Base-by-base conservation (phyloP, 2,329 filamentous ascomycete genomes). In the Fusarium pininemorale region DNA sequence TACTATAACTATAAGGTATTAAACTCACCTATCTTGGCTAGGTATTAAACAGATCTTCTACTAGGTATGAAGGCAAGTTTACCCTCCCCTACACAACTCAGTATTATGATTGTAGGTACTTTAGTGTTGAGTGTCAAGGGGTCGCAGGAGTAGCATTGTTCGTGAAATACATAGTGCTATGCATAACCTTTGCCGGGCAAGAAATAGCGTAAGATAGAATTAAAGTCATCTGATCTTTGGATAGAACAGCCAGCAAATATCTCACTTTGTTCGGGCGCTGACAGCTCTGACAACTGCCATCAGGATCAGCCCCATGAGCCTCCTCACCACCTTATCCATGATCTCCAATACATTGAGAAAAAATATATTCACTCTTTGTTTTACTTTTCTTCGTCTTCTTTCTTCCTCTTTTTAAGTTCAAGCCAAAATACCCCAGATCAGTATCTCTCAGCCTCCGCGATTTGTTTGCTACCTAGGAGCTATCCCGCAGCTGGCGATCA, bases 401-500 rank as follows among this genome's bases (percentile, higher is more conserved):
- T 48, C 26, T 13, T n/a, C 24, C 22, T 1, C 10, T 18, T 6
- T 18, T 1, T 0, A 10, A 37, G 16, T 37, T 37, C 16, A 44
- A 37, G 2, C n/a, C 18, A 22, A 39, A 30, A 16, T 11, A 54
- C 48, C 32, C 24, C 15, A 14, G 16, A 24, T 32, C 18, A n/a
- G 20, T 26, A 55, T 55, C 20, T n/a, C 32, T 18, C 38, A 50
- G 24, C n/a, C 37, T 16, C 44, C 18, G 22, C n/a, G 42, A 45
- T 41, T 62, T 47, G 50, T 42, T 73, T 69, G 57, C 35, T 37
- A 37, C 16, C 39, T 37, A 65, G 55, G 47, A 51, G 51, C 45
- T 55, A 37, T 24, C 58, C 63, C 55, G 45, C 71, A 72, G 63
- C 63, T 74, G 71, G 38, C 41, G n/a, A 39, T 57, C 71, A 69